Conservation (phyloP, 202 grass and related monocot genomes). For the Schoenoplectus triqueter region DNA sequence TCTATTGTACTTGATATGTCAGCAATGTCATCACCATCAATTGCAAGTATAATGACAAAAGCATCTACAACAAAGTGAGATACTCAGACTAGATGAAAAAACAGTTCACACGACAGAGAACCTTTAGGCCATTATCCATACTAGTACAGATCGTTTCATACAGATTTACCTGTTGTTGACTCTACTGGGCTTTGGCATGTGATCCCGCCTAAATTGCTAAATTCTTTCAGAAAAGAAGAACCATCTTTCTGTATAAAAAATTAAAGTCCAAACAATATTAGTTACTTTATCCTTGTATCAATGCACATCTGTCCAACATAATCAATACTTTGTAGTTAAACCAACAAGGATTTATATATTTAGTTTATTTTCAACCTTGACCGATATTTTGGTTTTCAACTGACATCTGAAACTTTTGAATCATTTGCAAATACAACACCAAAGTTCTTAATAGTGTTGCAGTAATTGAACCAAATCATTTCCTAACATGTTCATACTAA, state of each 20-base stretch:
- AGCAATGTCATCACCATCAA: constrained; percentile 48
- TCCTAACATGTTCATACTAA: not conserved
- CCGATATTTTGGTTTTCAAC: not conserved
- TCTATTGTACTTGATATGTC: constrained; percentile 56
- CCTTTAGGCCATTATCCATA: not conserved
- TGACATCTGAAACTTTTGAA: not conserved
- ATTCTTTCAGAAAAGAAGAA: constrained; percentile 28
- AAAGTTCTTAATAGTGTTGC: not conserved
- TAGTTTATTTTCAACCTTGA: not conserved
- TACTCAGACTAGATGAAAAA: not conserved
- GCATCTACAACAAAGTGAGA: constrained; percentile 51
- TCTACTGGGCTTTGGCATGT: constrained; percentile 43
- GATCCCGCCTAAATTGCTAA: constrained; percentile 45
- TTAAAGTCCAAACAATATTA: not conserved
- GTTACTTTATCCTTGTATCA: not conserved
- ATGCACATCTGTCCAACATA: not conserved
- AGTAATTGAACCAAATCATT: too few species aligned
- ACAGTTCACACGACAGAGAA: not conserved
- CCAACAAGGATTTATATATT: not conserved
- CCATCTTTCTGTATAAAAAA: constrained; percentile 30
- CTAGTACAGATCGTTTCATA: not conserved
- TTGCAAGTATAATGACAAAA: constrained; percentile 52
- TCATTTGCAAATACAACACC: not conserved
- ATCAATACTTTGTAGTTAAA: not conserved
- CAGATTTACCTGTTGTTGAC: constrained; percentile 40